Evolutionary conservation across 2,329 filamentous ascomycete species (phyloP).

Genomic region (Penicillium thymicola): DNA sequence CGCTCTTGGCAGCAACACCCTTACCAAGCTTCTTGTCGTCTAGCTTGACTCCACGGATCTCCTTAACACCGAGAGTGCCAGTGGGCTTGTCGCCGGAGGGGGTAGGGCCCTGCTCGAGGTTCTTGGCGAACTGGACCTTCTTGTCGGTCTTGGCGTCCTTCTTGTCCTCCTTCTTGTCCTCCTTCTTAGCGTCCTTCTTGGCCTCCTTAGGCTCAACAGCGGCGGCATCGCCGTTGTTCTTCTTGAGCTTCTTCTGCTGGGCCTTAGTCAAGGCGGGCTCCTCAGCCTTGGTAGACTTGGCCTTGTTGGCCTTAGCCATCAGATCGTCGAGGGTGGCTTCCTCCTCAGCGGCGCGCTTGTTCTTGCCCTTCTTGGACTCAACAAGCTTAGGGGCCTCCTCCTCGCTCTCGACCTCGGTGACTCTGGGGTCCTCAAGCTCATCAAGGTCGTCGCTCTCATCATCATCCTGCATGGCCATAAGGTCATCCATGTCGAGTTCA

Average conservation of each 20-base stretch:
- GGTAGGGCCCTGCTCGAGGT: constrained; percentile 94
- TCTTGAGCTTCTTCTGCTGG: constrained; percentile 97
- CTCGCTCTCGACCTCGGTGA: constrained; percentile 78
- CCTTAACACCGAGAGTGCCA: constrained; percentile 66
- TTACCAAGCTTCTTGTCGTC: constrained; percentile 93
- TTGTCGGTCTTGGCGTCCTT: constrained; percentile 66
- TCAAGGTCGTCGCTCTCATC: constrained; percentile 75
- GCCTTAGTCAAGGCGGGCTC: constrained; percentile 81
- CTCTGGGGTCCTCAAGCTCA: constrained; percentile 71
- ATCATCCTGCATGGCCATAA: constrained; percentile 45
- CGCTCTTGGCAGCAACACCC: constrained; percentile 82
- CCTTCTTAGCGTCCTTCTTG: constrained; percentile 51
- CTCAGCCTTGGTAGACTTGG: constrained; percentile 57
- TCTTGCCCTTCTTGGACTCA: constrained; percentile 66
- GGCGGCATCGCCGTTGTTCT: constrained; percentile 90
- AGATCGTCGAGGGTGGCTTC: constrained; percentile 72
- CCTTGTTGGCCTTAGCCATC: constrained; percentile 69
- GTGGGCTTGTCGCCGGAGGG: constrained; percentile 59
- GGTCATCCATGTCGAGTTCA: constrained; percentile 62
- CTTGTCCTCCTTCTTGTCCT: constrained; percentile 72
- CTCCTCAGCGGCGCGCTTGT: constrained; percentile 83
- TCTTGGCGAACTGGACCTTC: constrained; percentile 99
- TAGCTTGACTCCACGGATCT: constrained; percentile 82
- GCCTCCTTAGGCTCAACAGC: constrained; percentile 56
- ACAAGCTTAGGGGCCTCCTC: constrained; percentile 63